These are phyloP conservation scores for Aspergillus homomorphus DNA, from an alignment of 495 filamentous ascomycete species.

Conservation along the genomic window DNA sequence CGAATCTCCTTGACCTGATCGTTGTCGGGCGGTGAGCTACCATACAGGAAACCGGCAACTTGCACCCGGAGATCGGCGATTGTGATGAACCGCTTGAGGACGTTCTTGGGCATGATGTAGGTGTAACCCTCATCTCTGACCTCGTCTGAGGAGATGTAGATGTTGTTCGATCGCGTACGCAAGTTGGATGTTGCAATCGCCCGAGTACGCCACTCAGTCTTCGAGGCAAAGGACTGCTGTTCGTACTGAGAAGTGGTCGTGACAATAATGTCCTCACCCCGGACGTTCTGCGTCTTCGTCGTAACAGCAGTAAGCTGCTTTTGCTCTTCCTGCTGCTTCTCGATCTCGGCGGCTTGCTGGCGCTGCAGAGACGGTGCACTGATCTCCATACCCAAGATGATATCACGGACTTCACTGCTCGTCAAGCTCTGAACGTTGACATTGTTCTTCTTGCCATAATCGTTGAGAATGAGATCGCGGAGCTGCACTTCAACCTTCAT, in stretches of 20 bases:
- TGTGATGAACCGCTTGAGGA: slow-evolving; percentile 97
- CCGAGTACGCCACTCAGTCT: slow-evolving; percentile 97
- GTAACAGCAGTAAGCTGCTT: slow-evolving; percentile 96
- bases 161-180: slow-evolving; percentile 92
- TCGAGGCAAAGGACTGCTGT: slow-evolving; percentile 94
- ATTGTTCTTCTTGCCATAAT: slow-evolving; percentile 99
- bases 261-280: slow-evolving; percentile 96
- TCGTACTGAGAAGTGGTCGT: slow-evolving; percentile 97
- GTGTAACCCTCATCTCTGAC: slow-evolving; percentile 80
- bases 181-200: slow-evolving; percentile 97
- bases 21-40: slow-evolving; percentile 87
- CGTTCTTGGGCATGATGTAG: slow-evolving; percentile 98
- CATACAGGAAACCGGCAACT: slow-evolving; percentile 94
- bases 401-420: slow-evolving; percentile 94
- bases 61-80: slow-evolving; percentile 97
- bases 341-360: slow-evolving; percentile 97
- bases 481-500: slow-evolving; percentile 97
- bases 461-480: slow-evolving; percentile 92
- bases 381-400: slow-evolving; percentile 99
- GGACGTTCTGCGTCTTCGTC: slow-evolving; percentile 96
- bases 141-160: slow-evolving; percentile 95
- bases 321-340: slow-evolving; percentile 97
- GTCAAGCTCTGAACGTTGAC: slow-evolving; percentile 97
- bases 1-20: slow-evolving; percentile 95
- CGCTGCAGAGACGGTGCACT: slow-evolving; percentile 97